These are phyloP conservation scores for Fusarium nodosum DNA, from an alignment of 2,329 filamentous ascomycete species.

Conservation along the genomic window DNA sequence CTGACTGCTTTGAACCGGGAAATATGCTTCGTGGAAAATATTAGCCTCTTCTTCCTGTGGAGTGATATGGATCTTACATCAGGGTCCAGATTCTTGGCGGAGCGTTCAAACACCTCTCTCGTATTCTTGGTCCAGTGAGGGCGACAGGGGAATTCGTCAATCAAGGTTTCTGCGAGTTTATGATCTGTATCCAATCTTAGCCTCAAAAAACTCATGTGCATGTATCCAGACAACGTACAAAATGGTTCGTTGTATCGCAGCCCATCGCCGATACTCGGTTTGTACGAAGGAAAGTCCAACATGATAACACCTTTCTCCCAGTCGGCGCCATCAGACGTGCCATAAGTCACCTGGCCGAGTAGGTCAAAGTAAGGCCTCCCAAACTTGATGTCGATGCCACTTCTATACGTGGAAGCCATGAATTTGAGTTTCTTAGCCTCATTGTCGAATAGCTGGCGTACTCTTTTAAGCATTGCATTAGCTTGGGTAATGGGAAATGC, in stretches of 20 bases:
- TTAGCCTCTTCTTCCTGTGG: not conserved
- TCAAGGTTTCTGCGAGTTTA: conserved; percentile 2
- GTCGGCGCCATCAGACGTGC: not conserved
- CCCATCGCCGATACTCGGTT: not conserved
- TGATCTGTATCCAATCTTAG: not conserved
- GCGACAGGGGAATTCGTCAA: not conserved
- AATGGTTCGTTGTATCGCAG: not conserved
- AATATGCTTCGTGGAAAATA: not conserved
- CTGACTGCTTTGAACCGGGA: conserved; percentile 9
- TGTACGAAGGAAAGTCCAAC: conserved; percentile 4
- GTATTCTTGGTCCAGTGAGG: conserved; percentile 23
- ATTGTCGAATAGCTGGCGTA: not conserved
- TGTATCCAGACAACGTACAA: not conserved
- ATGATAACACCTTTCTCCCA: conserved; percentile 18
- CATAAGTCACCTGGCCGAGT: not conserved
- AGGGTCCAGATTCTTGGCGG: conserved; percentile 7
- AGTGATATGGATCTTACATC: not conserved
- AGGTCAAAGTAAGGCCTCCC: conserved; percentile 1
- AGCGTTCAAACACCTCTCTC: conserved; percentile 6
- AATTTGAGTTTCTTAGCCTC: conserved; percentile 12
- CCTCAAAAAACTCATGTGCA: no score
- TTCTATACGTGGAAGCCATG: conserved; percentile 1
- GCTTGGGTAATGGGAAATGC: conserved; percentile 1
- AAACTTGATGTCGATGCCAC: conserved; percentile 19
- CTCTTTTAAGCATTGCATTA: not conserved